Evolutionary conservation across 805 yeast genomes (phyloP), one percentile per base, ranked within the genome.

Genomic region (Cyberlindnera galapagoensis): DNA sequence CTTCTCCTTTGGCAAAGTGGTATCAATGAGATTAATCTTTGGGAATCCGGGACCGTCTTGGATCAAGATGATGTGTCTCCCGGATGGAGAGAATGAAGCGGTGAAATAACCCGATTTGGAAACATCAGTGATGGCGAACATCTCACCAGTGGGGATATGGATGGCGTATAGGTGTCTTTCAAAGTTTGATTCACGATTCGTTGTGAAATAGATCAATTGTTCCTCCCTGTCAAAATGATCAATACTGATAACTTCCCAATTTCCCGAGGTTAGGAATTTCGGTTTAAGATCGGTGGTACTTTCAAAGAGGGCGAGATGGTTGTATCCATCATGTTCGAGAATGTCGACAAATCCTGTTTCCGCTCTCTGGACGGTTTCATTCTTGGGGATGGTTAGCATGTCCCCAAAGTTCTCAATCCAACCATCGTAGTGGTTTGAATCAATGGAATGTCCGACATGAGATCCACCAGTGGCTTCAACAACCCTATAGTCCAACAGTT

Each of bases 221-320:
- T 55, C 57, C n/a, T 56, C 64, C 24, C 54, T 46, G 37, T 76
- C 76, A 47, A 62, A 76, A 0, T 64, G 67, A 1, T 56, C 39
- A 7, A 67, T 70, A 7, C 69, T 67, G 16, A 63, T 65, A 21
- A 71, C 66, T 46, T 74, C 79, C 70, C 70, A 72, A 2, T 60
- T 48, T 11, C 78, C 79, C 3, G 39, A 30, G 0, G 77, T 65
- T 7, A 74, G 34, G 29, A 65, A 60, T 4, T 34, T 40, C 2
- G 76, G 76, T 4, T 54, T 12, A 13, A 20, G 48, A 0, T 58
- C 46, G 21, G 68, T 51, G 5, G 57, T 49, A 1, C 70, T 64
- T 2, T 69, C 60, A 44, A 74, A 81, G 49, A 71, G 74, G 3
- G 76, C 84, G 29, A 83, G 55, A 51, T 82, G 92, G 39, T 70